Evolutionary conservation across 2,329 filamentous ascomycete genomes (phyloP).

Genomic region (Ophiostoma ips): DNA sequence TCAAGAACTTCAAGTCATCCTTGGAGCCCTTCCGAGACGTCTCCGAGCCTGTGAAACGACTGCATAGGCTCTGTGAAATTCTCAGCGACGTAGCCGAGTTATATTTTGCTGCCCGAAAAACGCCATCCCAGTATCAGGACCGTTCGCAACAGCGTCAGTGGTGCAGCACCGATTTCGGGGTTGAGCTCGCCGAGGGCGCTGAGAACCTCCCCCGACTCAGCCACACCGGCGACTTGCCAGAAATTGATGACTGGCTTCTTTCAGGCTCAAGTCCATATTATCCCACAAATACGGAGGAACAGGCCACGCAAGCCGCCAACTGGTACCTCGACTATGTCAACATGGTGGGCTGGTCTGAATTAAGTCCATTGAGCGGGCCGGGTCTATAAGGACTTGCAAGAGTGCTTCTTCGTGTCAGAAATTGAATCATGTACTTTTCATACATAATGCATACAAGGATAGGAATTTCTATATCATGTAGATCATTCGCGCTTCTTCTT

Average conservation of each 20-base stretch:
- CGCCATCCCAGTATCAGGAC: neutral
- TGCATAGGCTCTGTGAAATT: neutral
- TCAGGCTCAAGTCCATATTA: neutral
- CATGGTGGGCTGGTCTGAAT: neutral
- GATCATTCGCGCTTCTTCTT: no score
- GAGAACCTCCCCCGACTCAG: neutral
- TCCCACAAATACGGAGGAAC: neutral
- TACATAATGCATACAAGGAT: no score
- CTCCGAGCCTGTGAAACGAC: neutral
- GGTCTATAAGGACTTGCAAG: neutral
- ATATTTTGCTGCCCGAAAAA: neutral
- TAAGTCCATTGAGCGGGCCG: neutral
- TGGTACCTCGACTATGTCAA: slow-evolving; percentile 1
- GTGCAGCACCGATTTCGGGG: neutral
- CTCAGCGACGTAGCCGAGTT: neutral
- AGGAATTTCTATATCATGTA: no score
- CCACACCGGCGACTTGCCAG: neutral
- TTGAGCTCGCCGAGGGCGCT: neutral
- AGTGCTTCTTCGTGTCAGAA: no score
- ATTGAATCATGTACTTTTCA: no score
- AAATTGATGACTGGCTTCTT: neutral
- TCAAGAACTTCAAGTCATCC: neutral
- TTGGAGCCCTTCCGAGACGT: neutral
- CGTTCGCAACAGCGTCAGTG: neutral
- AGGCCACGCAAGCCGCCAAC: neutral